Conservation (phyloP, 371 early-diverging fungal species). For the Zancudomyces culisetae region DNA sequence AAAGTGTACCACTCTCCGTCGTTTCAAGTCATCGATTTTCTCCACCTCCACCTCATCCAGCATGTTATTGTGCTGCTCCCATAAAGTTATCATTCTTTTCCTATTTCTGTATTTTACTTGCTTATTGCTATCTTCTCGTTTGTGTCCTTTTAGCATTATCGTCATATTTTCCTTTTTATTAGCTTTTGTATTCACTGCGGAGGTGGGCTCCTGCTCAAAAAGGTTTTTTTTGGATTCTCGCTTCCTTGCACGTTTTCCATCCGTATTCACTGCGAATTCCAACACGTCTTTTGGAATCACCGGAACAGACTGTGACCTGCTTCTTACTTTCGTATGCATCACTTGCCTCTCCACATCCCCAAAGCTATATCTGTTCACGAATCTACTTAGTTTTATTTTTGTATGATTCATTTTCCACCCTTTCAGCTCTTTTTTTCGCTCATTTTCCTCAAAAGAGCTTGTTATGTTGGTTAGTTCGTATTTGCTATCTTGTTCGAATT, state of each 20-base stretch:
- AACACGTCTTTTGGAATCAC: background rate
- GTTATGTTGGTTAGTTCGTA: too few relatives aligned
- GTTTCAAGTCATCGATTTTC: slow-evolving; percentile 24
- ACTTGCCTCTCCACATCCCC: background rate
- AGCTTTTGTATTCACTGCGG: background rate
- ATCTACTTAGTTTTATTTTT: background rate
- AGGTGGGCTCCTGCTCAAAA: background rate
- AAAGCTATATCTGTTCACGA: background rate
- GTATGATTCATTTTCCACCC: too few relatives aligned
- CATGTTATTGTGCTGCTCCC: slow-evolving; percentile 23
- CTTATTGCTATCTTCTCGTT: background rate
- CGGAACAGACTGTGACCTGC: background rate
- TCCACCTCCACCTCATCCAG: slow-evolving; percentile 18
- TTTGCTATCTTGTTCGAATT: too few relatives aligned
- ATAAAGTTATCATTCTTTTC: slow-evolving; percentile 18
- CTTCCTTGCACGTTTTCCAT: background rate
- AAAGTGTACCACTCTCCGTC: slow-evolving; percentile 38
- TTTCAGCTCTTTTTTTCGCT: too few relatives aligned
- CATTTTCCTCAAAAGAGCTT: too few relatives aligned
- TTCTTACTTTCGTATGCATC: background rate
- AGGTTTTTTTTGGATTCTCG: background rate
- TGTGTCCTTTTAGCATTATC: background rate
- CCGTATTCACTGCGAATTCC: background rate
- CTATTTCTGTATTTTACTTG: background rate
- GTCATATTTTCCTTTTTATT: background rate